Percentiles rank a stretch among this genome's conserved stretches.
Conservation (phyloP, 164 flowering plant genomes). For the Malania oleifera region DNA sequence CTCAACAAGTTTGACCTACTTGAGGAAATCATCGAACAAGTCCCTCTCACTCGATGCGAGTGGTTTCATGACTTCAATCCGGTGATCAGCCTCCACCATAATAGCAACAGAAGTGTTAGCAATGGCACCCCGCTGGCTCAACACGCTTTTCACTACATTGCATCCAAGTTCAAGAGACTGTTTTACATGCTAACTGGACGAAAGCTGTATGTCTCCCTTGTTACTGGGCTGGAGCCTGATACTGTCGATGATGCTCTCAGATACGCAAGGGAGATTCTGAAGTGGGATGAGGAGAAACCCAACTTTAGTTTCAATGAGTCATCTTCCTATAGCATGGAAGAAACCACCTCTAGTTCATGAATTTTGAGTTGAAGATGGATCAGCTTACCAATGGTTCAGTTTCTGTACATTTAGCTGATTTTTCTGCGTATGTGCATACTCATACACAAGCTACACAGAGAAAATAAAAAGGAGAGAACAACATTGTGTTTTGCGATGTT, state of each 20-base stretch:
- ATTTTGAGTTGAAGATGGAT: background rate
- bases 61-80: slow-evolving; percentile 43
- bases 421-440: too few relatives aligned
- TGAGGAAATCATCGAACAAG: slow-evolving; percentile 26
- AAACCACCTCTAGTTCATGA: slow-evolving; percentile 24
- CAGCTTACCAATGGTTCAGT: too few relatives aligned
- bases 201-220: slow-evolving; percentile 29
- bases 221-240: slow-evolving; percentile 28
- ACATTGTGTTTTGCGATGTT: too few relatives aligned
- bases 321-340: slow-evolving; percentile 25
- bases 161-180: slow-evolving; percentile 35
- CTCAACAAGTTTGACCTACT: slow-evolving; percentile 38
- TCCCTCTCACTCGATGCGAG: slow-evolving; percentile 31
- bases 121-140: slow-evolving; percentile 25
- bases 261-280: slow-evolving; percentile 29
- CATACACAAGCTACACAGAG: too few relatives aligned
- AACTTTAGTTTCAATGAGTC: background rate
- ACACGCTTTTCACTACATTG: slow-evolving; percentile 30
- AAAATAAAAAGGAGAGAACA: too few relatives aligned
- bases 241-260: slow-evolving; percentile 30
- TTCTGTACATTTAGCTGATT: too few relatives aligned
- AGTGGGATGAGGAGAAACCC: slow-evolving; percentile 27
- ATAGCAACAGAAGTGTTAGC: background rate
- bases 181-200: slow-evolving; percentile 20
- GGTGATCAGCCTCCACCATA: slow-evolving; percentile 15